These are phyloP conservation scores for Amanita rubescens DNA, from an alignment of 768 basidiomycete species.

Conservation along the genomic window DNA sequence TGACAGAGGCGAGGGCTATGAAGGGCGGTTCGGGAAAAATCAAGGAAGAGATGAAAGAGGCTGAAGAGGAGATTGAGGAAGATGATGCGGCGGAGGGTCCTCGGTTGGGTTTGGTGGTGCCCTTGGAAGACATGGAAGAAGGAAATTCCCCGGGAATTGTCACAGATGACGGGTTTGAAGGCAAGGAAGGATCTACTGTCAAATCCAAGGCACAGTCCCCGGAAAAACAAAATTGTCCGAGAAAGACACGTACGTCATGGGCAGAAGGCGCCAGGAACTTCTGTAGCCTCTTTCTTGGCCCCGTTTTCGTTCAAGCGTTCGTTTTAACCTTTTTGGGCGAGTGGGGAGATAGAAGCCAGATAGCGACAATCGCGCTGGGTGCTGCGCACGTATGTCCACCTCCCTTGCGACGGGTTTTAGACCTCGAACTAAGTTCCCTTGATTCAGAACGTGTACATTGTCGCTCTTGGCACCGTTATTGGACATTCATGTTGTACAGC, in stretches of 20 bases:
- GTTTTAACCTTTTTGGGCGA: conserved; percentile 96
- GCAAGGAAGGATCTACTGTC: conserved; percentile 5
- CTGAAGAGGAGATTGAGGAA: conserved; percentile 90
- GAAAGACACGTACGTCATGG: conserved; percentile 11
- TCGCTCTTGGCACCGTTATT: conserved; percentile 82
- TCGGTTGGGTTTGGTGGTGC: conserved; percentile 38
- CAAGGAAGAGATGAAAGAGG: conserved; percentile 90
- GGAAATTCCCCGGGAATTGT: conserved; percentile 25
- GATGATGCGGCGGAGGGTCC: conserved; percentile 44
- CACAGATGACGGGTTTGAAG: conserved; percentile 12
- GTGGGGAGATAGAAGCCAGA: conserved; percentile 98
- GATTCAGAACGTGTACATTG: conserved; percentile 81
- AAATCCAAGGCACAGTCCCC: conserved; percentile 3
- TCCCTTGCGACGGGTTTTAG: neutral
- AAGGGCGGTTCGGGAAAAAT: conserved; percentile 72
- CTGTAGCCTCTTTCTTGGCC: conserved; percentile 75
- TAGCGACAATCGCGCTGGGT: conserved; percentile 92
- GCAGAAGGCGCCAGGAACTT: conserved; percentile 74
- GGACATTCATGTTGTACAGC: conserved; percentile 86
- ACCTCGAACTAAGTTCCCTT: neutral
- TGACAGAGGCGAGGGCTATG: conserved; percentile 81
- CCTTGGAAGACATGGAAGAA: conserved; percentile 72
- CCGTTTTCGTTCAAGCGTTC: conserved; percentile 94
- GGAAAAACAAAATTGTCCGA: conserved; percentile 11
- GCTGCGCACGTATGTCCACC: conserved; percentile 74